A percentile compares a stretch with the other conserved stretches of the same genome.
Conservation (phyloP, 805 yeast genomes). For the Candida sakaeoensis region DNA sequence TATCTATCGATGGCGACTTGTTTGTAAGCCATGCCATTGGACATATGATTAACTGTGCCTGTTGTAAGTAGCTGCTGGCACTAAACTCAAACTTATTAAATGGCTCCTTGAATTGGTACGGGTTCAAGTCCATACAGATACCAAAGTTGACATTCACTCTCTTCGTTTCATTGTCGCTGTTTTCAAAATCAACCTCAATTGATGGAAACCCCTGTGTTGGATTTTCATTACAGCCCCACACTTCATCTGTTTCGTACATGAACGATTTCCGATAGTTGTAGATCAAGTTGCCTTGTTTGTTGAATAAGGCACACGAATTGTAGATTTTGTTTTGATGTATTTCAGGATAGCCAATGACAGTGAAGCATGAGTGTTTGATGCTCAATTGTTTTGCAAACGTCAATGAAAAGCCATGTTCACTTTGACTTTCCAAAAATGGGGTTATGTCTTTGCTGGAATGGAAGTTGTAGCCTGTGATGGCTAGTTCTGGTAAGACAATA, state of each 20-base stretch:
- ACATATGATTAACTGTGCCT: slow-evolving; percentile 56
- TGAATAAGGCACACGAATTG: slow-evolving; percentile 69
- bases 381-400: slow-evolving; percentile 58
- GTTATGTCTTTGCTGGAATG: slow-evolving; percentile 39
- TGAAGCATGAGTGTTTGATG: slow-evolving; percentile 50
- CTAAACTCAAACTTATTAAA: slow-evolving; percentile 74
- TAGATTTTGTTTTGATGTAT: slow-evolving; percentile 36
- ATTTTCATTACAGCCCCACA: slow-evolving; percentile 75
- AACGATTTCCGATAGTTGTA: slow-evolving; percentile 74
- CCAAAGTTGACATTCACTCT: slow-evolving; percentile 54
- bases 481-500: slow-evolving; percentile 79
- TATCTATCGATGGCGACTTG: slow-evolving; percentile 39
- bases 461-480: slow-evolving; percentile 82
- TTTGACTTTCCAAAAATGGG: slow-evolving; percentile 51
- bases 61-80: slow-evolving; percentile 41
- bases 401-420: slow-evolving; percentile 42
- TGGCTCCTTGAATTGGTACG: slow-evolving; percentile 79
- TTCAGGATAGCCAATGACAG: slow-evolving; percentile 85
- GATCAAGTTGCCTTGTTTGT: slow-evolving; percentile 54
- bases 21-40: slow-evolving; percentile 87
- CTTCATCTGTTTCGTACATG: slow-evolving; percentile 72
- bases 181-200: slow-evolving; percentile 35
- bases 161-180: background rate
- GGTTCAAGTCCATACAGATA: slow-evolving; percentile 92
- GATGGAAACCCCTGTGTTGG: slow-evolving; percentile 52